Conservation (phyloP, 73 alveolate species). For the Tetrahymena malaccensis region DNA sequence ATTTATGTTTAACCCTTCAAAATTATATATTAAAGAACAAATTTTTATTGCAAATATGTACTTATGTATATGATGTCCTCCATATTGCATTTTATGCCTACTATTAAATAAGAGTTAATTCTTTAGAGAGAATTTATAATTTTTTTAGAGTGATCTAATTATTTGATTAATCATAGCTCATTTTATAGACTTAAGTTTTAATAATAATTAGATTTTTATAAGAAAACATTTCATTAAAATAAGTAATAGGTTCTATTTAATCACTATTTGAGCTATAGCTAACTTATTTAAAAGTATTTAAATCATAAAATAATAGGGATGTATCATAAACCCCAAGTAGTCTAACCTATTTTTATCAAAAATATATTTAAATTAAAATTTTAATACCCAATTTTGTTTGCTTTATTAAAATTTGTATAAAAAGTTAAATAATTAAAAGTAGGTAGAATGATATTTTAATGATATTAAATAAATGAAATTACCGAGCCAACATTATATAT, state of each 20-base stretch:
- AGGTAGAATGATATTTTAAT: no score
- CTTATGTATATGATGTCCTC: neutral
- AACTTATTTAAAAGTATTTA: neutral
- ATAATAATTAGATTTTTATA: neutral
- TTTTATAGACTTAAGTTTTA: neutral
- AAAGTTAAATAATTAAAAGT: no score
- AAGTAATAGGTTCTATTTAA: neutral
- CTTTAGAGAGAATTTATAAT: neutral
- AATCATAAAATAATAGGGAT: neutral
- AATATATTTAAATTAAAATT: neutral
- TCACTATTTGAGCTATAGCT: neutral
- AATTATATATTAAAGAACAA: no score
- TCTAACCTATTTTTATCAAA: neutral
- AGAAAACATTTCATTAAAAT: neutral
- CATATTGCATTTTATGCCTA: neutral
- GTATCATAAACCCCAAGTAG: neutral
- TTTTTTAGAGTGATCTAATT: neutral
- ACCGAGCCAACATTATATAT: neutral
- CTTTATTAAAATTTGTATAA: no score
- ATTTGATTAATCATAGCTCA: neutral
- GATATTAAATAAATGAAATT: no score
- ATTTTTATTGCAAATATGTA: no score
- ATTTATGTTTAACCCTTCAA: neutral
- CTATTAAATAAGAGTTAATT: neutral
- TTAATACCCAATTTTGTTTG: no score